Conservation (phyloP, 1,139 yeast species). For the Wickerhamiella pararugosa region DNA sequence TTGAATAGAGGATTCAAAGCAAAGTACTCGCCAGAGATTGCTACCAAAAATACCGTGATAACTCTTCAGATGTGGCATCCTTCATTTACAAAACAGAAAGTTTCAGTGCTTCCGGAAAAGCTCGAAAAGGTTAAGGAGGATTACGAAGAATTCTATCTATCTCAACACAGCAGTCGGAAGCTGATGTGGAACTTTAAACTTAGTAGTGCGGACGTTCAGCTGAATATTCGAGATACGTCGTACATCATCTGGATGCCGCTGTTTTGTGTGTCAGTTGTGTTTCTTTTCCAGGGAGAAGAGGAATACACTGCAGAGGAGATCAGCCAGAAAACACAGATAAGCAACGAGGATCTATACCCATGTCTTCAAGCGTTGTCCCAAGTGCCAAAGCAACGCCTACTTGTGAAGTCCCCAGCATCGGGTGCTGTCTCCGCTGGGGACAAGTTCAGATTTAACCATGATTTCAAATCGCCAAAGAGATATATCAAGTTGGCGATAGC, state of each 20-base stretch:
- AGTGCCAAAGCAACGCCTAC: conserved; percentile 63
- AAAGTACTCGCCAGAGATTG: conserved; percentile 15
- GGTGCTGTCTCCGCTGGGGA: conserved; percentile 55
- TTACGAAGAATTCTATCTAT: conserved; percentile 39
- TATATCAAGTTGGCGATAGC: conserved; percentile 73
- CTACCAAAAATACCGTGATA: conserved; percentile 38
- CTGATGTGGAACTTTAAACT: conserved; percentile 68
- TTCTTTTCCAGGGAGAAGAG: conserved; percentile 46
- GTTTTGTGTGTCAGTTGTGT: conserved; percentile 60
- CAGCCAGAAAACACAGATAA: conserved; percentile 51
- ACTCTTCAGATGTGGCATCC: conserved; percentile 51
- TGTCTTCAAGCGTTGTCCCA: conserved; percentile 76
- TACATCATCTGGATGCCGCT: conserved; percentile 76
- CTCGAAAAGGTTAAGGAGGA: conserved; percentile 29
- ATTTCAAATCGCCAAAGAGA: conserved; percentile 54
- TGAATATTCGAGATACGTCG: conserved; percentile 38
- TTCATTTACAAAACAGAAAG: conserved; percentile 36
- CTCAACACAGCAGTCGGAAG: conserved; percentile 57
- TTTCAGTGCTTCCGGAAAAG: conserved; percentile 39
- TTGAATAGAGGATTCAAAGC: conserved; percentile 33
- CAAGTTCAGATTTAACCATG: conserved; percentile 50
- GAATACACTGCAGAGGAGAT: conserved; percentile 49
- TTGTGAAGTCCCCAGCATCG: conserved; percentile 59
- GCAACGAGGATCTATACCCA: conserved; percentile 54
- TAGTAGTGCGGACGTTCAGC: conserved; percentile 60